Percentiles rank a stretch among this genome's conserved stretches.
Evolutionary conservation across 495 filamentous ascomycete genomes (phyloP).

Genomic region (Pseudevernia furfuracea): DNA sequence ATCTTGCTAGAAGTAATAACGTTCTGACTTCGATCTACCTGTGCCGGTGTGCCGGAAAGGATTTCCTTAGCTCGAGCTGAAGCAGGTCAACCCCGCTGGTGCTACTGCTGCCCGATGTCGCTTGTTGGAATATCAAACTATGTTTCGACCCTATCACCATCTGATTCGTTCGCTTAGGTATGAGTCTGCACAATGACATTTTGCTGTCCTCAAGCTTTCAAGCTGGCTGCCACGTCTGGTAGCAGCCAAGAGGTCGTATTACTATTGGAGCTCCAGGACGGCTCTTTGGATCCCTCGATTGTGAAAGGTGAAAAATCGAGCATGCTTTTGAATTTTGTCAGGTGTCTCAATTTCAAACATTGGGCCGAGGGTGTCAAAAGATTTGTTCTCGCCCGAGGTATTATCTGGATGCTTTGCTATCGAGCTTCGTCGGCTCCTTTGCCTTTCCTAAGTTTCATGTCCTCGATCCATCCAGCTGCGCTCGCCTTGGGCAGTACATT

Average conservation of each 20-base stretch:
- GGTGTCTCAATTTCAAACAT: background rate
- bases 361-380: background rate
- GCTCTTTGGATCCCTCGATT: background rate
- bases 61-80: background rate
- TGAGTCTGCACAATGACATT: conserved; percentile 2
- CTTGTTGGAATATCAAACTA: background rate
- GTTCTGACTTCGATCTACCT: no score
- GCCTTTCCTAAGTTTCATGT: conserved; percentile 67
- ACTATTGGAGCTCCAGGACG: background rate
- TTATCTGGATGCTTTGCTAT: background rate
- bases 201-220: background rate
- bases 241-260: background rate
- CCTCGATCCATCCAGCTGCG: conserved; percentile 65
- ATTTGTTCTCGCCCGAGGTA: no score
- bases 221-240: background rate
- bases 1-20: background rate
- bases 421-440: background rate
- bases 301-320: background rate
- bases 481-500: conserved; percentile 66
- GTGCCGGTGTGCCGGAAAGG: background rate
- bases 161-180: background rate
- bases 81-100: background rate
- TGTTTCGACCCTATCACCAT: background rate
- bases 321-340: background rate
- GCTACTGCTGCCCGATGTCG: no score